Evolutionary conservation across 805 yeast genomes (phyloP).

Genomic region (Scheffersomyces coipomensis): DNA sequence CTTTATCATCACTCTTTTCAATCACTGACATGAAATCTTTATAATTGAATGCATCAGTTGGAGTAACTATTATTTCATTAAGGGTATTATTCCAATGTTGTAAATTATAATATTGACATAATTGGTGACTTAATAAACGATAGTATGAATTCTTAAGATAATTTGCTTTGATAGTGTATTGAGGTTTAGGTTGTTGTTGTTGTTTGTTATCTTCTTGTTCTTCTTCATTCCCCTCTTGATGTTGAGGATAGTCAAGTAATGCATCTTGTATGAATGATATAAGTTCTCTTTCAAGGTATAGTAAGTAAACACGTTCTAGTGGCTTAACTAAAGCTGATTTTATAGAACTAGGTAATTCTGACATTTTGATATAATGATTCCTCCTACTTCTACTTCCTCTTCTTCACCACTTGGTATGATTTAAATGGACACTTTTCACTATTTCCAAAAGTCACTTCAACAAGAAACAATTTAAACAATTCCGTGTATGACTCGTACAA

Average conservation of each 20-base stretch:
- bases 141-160: constrained; percentile 65
- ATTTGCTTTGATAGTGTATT: constrained; percentile 13
- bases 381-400: no score
- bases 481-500: no score
- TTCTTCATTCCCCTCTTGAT: neutral
- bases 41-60: constrained; percentile 13
- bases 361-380: constrained; percentile 1
- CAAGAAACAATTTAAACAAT: no score
- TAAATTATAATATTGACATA: constrained; percentile 64
- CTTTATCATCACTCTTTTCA: constrained; percentile 1
- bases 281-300: constrained; percentile 20
- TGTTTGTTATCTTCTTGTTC: neutral
- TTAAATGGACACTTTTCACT: no score
- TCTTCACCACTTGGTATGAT: no score
- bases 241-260: neutral
- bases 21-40: constrained; percentile 2
- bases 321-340: constrained; percentile 17
- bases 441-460: no score
- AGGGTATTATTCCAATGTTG: constrained; percentile 44
- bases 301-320: constrained; percentile 17
- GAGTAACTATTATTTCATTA: constrained; percentile 21
- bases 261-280: constrained; percentile 13
- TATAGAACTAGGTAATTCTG: constrained; percentile 16
- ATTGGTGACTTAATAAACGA: constrained; percentile 64
- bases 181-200: constrained; percentile 1